phyloP scores from a whole-genome alignment of 148 eudicot genomes.

The Pouteria glomerata region DNA sequence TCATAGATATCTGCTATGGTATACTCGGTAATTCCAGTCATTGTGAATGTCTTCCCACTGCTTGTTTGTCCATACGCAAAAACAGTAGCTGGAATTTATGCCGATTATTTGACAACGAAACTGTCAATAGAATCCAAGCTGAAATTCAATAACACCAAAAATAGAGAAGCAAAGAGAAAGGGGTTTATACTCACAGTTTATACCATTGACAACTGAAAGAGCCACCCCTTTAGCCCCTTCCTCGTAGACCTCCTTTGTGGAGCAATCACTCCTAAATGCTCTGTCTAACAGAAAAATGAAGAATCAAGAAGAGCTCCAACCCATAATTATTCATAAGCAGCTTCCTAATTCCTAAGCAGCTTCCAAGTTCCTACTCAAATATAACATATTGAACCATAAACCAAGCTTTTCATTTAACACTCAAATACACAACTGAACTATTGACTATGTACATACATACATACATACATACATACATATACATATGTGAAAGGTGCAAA shows the following conservation, averaged over 20 bases:
- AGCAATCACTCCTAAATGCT: conserved; percentile 64
- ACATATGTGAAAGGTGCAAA: neutral
- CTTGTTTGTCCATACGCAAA: conserved; percentile 99
- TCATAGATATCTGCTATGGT: conserved; percentile 79
- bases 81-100: conserved; percentile 69
- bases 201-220: conserved; percentile 74
- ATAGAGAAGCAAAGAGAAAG: neutral
- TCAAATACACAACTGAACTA: no score
- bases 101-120: neutral
- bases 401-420: neutral
- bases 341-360: neutral
- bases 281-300: conserved; percentile 47
- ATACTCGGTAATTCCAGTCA: conserved; percentile 90
- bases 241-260: conserved; percentile 85
- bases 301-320: conserved; percentile 10
- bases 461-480: no score
- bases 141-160: conserved; percentile 15
- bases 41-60: conserved; percentile 96
- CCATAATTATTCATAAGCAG: neutral
- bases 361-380: neutral
- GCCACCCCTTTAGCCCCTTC: conserved; percentile 89
- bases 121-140: conserved; percentile 7
- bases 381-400: neutral
- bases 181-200: conserved; percentile 69
- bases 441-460: no score